Conservation (phyloP, 257 asterid species). For the Echites panduratus region DNA sequence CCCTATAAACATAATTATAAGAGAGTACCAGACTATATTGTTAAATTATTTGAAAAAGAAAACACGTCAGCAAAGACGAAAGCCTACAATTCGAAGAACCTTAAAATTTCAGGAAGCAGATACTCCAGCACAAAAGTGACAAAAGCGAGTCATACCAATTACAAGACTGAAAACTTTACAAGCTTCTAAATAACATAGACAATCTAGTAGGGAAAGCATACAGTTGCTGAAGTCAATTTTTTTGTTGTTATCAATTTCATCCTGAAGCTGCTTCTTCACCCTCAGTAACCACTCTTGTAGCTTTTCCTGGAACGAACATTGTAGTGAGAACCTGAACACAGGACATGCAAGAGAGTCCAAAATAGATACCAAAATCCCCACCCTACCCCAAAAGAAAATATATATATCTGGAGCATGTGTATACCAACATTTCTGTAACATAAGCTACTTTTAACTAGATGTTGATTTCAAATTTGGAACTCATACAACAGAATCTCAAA, state of each 20-base stretch:
- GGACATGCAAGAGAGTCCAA: not conserved
- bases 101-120: not conserved
- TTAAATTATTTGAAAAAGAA: not conserved
- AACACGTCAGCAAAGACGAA: not conserved
- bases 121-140: not conserved
- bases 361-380: not conserved
- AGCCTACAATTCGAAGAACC: not conserved
- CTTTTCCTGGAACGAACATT: constrained; percentile 56
- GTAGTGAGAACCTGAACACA: not conserved
- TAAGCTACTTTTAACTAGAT: not conserved
- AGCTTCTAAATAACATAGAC: not conserved
- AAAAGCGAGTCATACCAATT: not conserved
- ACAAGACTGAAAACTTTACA: not conserved
- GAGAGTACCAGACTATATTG: not conserved
- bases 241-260: constrained; percentile 42
- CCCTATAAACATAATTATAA: not conserved
- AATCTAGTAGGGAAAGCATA: constrained; percentile 29
- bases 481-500: not conserved
- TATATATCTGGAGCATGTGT: not conserved
- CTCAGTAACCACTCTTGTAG: constrained; percentile 72
- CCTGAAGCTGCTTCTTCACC: constrained; percentile 60
- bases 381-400: too few species aligned
- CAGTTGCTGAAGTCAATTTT: constrained; percentile 55
- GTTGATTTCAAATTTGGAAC: not conserved
- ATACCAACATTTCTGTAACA: not conserved